Percentiles rank a stretch among this genome's conserved stretches.
Evolutionary conservation across 371 early-diverging fungal species (phyloP).

Genomic region (Circinella umbellata): DNA sequence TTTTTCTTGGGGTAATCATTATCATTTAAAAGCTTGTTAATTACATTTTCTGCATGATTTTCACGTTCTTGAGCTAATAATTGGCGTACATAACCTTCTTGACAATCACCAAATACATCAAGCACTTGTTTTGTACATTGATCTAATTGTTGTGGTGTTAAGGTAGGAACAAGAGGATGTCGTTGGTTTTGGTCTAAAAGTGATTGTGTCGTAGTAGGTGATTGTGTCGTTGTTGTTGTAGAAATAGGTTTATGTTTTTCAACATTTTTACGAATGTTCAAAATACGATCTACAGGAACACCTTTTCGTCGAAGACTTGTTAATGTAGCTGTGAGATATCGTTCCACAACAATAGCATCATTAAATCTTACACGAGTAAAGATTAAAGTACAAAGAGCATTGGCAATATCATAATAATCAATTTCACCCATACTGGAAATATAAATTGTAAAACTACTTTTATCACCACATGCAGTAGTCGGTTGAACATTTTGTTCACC

Average conservation of each 20-base stretch:
- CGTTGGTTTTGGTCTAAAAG: slow-evolving; percentile 1
- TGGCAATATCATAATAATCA: slow-evolving; percentile 85
- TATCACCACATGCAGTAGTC: slow-evolving; percentile 72
- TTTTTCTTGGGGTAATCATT: slow-evolving; percentile 57
- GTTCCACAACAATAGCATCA: slow-evolving; percentile 69
- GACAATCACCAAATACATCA: slow-evolving; percentile 75
- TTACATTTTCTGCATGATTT: slow-evolving; percentile 65
- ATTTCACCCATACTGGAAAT: slow-evolving; percentile 64
- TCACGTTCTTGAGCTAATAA: slow-evolving; percentile 55
- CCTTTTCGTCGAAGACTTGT: slow-evolving; percentile 71
- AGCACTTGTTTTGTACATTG: slow-evolving; percentile 50
- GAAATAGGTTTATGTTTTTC: slow-evolving; percentile 7
- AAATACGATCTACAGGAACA: slow-evolving; percentile 89
- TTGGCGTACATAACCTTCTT: slow-evolving; percentile 63
- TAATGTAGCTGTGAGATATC: slow-evolving; percentile 69
- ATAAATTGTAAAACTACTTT: slow-evolving; percentile 61
- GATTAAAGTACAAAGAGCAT: slow-evolving; percentile 59
- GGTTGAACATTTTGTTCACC: slow-evolving; percentile 57
- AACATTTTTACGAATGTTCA: slow-evolving; percentile 60
- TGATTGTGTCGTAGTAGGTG: slow-evolving; percentile 7
- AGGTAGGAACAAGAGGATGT: slow-evolving; percentile 16
- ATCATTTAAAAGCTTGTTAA: slow-evolving; percentile 61
- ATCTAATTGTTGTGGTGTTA: slow-evolving; percentile 36
- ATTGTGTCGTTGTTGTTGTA: slow-evolving; percentile 9
- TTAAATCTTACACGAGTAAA: slow-evolving; percentile 68